Evolutionary conservation across 306 rosid genomes (phyloP).

Genomic region (Begonia fuchsioides): DNA sequence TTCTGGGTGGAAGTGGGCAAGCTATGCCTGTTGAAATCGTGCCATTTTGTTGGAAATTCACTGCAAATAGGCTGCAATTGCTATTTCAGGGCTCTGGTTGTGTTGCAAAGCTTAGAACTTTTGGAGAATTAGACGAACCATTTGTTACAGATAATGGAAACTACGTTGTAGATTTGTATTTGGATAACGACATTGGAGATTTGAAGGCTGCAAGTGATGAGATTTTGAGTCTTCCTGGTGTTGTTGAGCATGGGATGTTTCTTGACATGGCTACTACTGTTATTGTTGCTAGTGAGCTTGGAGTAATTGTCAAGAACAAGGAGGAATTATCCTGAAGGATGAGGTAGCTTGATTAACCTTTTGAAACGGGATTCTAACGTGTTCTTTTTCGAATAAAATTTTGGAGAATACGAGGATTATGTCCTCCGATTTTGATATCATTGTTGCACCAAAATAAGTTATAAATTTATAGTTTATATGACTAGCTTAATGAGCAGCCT

Average conservation of each 20-base stretch:
- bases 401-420: slow-evolving; percentile 9
- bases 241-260: too few relatives aligned
- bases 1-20: slow-evolving; percentile 54
- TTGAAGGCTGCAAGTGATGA: too few relatives aligned
- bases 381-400: background rate
- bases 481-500: slow-evolving; percentile 3
- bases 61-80: too few relatives aligned
- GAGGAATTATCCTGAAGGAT: slow-evolving; percentile 2
- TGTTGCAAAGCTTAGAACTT: slow-evolving; percentile 45
- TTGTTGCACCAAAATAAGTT: slow-evolving; percentile 1
- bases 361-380: slow-evolving; percentile 23
- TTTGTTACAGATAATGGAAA: slow-evolving; percentile 70
- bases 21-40: too few relatives aligned
- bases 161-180: too few relatives aligned
- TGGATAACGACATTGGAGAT: too few relatives aligned
- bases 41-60: too few relatives aligned
- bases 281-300: too few relatives aligned
- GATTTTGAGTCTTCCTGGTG: too few relatives aligned
- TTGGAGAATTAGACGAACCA: slow-evolving; percentile 25
- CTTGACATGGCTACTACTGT: too few relatives aligned
- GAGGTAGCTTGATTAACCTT: slow-evolving; percentile 14
- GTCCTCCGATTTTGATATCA: slow-evolving; percentile 7
- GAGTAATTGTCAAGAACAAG: too few relatives aligned
- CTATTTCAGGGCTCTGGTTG: slow-evolving; percentile 47
- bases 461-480: background rate